These are phyloP conservation scores for Platanus orientalis DNA, from an alignment of 164 flowering plant genomes.

Conservation along the genomic window DNA sequence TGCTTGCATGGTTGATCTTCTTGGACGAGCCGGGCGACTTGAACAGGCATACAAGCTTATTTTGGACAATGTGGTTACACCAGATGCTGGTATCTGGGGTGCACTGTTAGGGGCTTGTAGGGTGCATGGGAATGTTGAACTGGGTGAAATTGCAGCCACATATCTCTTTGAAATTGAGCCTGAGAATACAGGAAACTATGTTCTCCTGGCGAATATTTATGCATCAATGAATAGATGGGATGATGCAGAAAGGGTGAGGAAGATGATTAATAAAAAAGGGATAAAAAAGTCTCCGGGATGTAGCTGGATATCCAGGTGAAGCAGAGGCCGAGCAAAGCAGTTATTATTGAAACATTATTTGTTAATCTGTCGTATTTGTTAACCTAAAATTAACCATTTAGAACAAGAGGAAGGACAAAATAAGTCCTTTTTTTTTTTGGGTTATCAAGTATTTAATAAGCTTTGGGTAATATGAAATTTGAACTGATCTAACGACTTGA, in stretches of 20 bases:
- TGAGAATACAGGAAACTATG: constrained; percentile 41
- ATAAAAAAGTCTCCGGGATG: constrained; percentile 36
- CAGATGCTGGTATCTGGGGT: constrained; percentile 43
- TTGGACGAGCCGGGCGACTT: constrained; percentile 39
- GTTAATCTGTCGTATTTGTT: no score
- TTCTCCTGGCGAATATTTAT: constrained; percentile 38
- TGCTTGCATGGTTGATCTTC: constrained; percentile 45
- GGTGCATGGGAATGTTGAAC: constrained; percentile 32
- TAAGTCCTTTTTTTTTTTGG: no score
- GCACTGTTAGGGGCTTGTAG: constrained; percentile 38
- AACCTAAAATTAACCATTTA: no score
- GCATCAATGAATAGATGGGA: constrained; percentile 36
- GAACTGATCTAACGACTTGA: no score
- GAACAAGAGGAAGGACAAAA: no score
- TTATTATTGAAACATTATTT: no score
- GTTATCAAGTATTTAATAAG: no score
- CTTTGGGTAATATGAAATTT: no score
- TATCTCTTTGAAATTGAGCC: constrained; percentile 45
- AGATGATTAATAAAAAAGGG: constrained; percentile 24
- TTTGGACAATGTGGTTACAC: constrained; percentile 1
- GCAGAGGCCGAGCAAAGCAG: no score
- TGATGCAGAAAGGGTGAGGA: constrained; percentile 34
- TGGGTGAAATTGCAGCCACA: constrained; percentile 41
- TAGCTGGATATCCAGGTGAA: constrained; percentile 29
- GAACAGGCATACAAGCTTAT: constrained; percentile 32